A percentile compares a stretch with the other conserved stretches of the same genome.
These are phyloP conservation scores for Skeletonema tropicum DNA, from an alignment of 108 stramenopile genomes.

Conservation along the genomic window DNA sequence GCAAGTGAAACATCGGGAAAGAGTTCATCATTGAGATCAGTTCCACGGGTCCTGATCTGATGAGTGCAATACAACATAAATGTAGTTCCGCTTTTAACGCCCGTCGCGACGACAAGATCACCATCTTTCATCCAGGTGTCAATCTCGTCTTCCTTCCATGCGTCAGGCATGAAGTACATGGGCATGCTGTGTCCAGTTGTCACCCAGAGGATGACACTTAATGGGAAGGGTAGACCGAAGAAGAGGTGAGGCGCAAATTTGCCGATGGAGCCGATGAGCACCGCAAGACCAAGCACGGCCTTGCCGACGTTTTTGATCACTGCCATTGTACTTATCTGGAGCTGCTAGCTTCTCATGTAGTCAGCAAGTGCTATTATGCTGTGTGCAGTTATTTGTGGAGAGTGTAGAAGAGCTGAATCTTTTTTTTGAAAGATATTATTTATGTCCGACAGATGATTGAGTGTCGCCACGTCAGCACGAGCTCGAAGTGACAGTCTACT, in stretches of 20 bases:
- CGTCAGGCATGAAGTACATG: constrained; percentile 38
- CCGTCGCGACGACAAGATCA: constrained; percentile 52
- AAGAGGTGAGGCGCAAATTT: constrained; percentile 43
- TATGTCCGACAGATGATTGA: no score
- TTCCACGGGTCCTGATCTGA: constrained; percentile 53
- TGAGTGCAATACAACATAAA: constrained; percentile 56
- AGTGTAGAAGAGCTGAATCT: no score
- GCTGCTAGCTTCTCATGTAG: neutral
- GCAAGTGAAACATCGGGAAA: constrained; percentile 39
- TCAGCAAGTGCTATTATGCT: no score
- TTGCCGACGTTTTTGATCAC: constrained; percentile 37
- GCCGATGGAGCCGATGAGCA: constrained; percentile 40
- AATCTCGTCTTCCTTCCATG: constrained; percentile 46
- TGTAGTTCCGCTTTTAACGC: constrained; percentile 45
- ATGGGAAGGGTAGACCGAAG: constrained; percentile 39
- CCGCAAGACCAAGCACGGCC: constrained; percentile 36
- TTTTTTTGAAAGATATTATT: no score
- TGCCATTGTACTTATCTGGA: constrained; percentile 13
- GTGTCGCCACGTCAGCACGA: no score
- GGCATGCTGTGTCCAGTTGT: constrained; percentile 49
- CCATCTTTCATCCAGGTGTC: constrained; percentile 49
- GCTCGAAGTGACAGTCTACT: no score
- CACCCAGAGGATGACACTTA: constrained; percentile 51
- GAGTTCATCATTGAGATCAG: constrained; percentile 37
- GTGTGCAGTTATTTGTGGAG: no score